These are phyloP conservation scores for Dovyalis caffra DNA, from an alignment of 345 rosid species.

Conservation along the genomic window DNA sequence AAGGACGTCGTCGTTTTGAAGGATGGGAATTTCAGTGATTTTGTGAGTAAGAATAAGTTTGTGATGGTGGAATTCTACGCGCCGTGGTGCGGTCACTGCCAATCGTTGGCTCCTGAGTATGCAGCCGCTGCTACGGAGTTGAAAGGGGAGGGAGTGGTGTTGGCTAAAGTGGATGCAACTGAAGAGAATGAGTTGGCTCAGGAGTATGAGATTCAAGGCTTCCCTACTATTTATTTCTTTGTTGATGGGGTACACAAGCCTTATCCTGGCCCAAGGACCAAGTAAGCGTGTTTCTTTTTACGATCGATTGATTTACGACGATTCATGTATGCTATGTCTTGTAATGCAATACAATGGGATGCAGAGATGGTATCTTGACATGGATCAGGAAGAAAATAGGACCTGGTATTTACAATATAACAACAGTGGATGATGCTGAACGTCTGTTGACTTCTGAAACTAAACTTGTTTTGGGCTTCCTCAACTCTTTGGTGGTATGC, in stretches of 20 bases:
- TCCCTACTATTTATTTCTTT: constrained; percentile 78
- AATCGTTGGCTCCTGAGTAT: constrained; percentile 92
- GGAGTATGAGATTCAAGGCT: constrained; percentile 82
- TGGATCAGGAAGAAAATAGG: constrained; percentile 98
- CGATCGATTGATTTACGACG: no score
- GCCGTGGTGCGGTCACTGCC: constrained; percentile 99
- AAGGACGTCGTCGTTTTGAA: constrained; percentile 85
- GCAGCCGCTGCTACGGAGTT: constrained; percentile 97
- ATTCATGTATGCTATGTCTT: no score
- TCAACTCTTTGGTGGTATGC: constrained; percentile 83
- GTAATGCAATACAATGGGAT: neutral
- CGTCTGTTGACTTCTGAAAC: constrained; percentile 66
- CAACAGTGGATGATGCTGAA: constrained; percentile 86
- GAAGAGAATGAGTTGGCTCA: constrained; percentile 88
- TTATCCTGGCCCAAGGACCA: constrained; percentile 77
- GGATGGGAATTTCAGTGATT: constrained; percentile 71
- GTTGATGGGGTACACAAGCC: constrained; percentile 84
- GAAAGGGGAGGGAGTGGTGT: constrained; percentile 55
- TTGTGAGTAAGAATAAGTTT: constrained; percentile 57
- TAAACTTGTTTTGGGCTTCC: constrained; percentile 81
- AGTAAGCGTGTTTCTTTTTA: constrained; percentile 40
- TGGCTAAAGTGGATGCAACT: constrained; percentile 96
- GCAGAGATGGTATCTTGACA: constrained; percentile 80
- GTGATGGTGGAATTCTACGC: constrained; percentile 99
- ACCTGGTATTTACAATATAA: constrained; percentile 73